Base-by-base conservation (phyloP, 345 rosid genomes). In the Physaria fendleri region DNA sequence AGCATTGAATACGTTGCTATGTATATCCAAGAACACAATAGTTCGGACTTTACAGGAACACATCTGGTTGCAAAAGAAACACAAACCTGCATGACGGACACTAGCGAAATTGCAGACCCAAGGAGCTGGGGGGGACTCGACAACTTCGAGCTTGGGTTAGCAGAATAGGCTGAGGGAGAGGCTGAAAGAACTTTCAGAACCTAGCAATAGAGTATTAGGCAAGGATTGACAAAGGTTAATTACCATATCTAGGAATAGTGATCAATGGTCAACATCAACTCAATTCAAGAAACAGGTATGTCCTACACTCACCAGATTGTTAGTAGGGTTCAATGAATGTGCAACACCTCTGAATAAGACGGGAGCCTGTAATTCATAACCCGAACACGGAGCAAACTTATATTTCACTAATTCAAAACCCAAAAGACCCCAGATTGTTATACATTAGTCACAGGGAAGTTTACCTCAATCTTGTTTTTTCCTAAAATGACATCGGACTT, bases 131-230 rank as follows among this genome's bases (percentile, higher is more conserved):
- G 87, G n/a, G 93, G 87, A 46, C 59, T 76, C 10, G 73, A 68
- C 75, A 82, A 62, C 74, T 79, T 76, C 13, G 85, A 74, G 55
- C 37, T 73, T 5, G 82, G 88, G 45, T 82, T 74, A 24, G 89
- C 85, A 58, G 85, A 82, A 77, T 85, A 85, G n/a, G 89, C 87
- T 6, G 85, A 72, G 44, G 84, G 76, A 59, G 87, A 83, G 6
- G 87, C 84, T 15, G 85, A 83, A 20, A 81, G 87, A 30, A 83
- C 85, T 74, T 79, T 78, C 74, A 74, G 64, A 58, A 76, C 87
- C 93, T 83, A 65, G 22, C 22, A 65, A 45, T 56, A 53, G 16
- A 41, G 41, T 5, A 48, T 2, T 25, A 52, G 23, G 57, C 49
- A 61, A 62, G 27, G 12, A 47, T 23, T 16, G 18, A 38, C 37